Percentiles rank a stretch among this genome's conserved stretches.
Evolutionary conservation across 495 filamentous ascomycete genomes (phyloP).

Genomic region (Neurospora sp.): DNA sequence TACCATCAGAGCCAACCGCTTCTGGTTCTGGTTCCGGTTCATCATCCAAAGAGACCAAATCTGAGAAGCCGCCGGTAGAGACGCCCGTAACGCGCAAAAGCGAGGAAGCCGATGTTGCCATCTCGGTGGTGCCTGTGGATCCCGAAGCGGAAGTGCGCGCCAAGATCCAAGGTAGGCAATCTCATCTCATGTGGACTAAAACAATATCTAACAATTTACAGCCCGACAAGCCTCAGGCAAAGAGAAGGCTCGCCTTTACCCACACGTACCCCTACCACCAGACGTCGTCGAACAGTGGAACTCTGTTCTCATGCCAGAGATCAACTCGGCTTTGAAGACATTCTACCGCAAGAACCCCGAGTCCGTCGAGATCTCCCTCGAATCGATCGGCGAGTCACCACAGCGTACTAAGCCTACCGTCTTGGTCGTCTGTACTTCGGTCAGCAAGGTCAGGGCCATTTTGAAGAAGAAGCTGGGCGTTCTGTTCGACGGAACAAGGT

Average conservation of each 20-base stretch:
- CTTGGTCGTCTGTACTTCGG: conserved; percentile 64
- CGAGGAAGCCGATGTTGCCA: neutral
- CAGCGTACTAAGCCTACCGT: conserved; percentile 62
- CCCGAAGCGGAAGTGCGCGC: neutral
- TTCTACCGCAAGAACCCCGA: conserved; percentile 59
- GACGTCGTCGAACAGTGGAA: conserved; percentile 64
- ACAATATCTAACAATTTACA: neutral
- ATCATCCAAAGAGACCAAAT: conserved; percentile 8
- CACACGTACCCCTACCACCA: conserved; percentile 43
- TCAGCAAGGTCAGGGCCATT: conserved; percentile 58
- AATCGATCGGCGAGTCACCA: conserved; percentile 59
- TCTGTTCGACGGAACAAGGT: conserved; percentile 45
- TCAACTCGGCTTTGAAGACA: conserved; percentile 47
- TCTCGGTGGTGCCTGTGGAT: neutral
- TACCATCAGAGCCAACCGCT: neutral
- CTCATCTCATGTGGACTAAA: too few relatives aligned
- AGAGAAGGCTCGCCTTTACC: conserved; percentile 38
- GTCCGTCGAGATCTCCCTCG: conserved; percentile 63
- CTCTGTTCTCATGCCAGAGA: conserved; percentile 55
- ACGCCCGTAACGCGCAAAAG: neutral
- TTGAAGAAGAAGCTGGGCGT: conserved; percentile 55
- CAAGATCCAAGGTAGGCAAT: conserved; percentile 5
- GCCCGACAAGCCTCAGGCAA: conserved; percentile 1
- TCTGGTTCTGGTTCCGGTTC: neutral
- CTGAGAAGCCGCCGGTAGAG: neutral